Percentiles rank a stretch among this genome's conserved stretches.
Conservation (phyloP, 768 basidiomycete species). For the Lentinula guzmanii region DNA sequence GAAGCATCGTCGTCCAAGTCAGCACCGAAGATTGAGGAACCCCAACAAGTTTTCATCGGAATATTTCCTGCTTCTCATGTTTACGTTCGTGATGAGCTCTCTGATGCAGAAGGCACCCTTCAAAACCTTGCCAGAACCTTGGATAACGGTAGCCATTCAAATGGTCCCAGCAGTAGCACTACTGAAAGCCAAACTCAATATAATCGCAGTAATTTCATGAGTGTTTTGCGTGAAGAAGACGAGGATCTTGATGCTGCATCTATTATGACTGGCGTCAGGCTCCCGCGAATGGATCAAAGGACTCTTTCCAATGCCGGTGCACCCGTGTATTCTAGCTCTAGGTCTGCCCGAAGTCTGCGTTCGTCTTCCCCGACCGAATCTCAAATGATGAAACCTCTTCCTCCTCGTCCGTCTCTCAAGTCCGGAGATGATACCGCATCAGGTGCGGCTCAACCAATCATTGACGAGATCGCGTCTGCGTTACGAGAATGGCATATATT, state of each 20-base stretch:
- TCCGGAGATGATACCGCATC: slow-evolving; percentile 90
- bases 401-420: slow-evolving; percentile 90
- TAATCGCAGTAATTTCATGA: slow-evolving; percentile 42
- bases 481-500: slow-evolving; percentile 93
- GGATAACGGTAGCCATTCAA: slow-evolving; percentile 23
- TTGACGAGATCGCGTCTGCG: slow-evolving; percentile 96
- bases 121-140: slow-evolving; percentile 65
- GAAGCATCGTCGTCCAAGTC: slow-evolving; percentile 48
- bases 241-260: slow-evolving; percentile 32
- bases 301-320: slow-evolving; percentile 67
- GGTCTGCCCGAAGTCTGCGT: slow-evolving; percentile 43
- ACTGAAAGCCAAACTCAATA: slow-evolving; percentile 24
- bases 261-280: slow-evolving; percentile 39
- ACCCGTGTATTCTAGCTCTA: slow-evolving; percentile 56
- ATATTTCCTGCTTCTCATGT: slow-evolving; percentile 92
- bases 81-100: slow-evolving; percentile 76
- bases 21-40: slow-evolving; percentile 61
- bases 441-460: slow-evolving; percentile 79
- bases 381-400: slow-evolving; percentile 64
- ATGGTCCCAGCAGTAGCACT: slow-evolving; percentile 16
- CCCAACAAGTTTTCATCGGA: slow-evolving; percentile 87
- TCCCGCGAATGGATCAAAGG: slow-evolving; percentile 72
- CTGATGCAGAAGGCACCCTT: slow-evolving; percentile 83
- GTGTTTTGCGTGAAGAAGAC: slow-evolving; percentile 58
- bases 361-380: slow-evolving; percentile 65